Evolutionary conservation across 352 stramenopile species (phyloP), one percentile per base, ranked within the genome.

Genomic region (Phytophthora ramorum): DNA sequence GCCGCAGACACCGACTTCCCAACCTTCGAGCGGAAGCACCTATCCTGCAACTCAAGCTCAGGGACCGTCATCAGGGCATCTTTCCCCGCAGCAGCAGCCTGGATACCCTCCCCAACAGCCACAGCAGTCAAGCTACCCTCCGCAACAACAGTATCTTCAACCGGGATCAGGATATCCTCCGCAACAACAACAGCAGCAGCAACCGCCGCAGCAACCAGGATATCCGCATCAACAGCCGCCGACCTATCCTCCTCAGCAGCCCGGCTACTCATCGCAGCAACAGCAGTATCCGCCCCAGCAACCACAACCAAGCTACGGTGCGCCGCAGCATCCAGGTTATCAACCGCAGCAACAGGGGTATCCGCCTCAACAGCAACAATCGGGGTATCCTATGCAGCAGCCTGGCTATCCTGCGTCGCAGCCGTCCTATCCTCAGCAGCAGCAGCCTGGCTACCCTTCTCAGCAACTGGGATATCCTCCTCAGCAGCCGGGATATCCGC

Each of bases 31-130:
- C 49, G 45, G 48, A 64, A 35, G 41, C 45, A 48, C 59, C 12
- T 83, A 84, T 57, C 65, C 71, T 35, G 40, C 60, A 19, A 26
- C 63, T 46, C 57, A 69, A 61, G 19, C n/a, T 16, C 72, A 70
- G n/a, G 47, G 51, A 14, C 70, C 66, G 32, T 16, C 30, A 20
- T 49, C 64, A 52, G 71, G 67, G 0, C 78, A 83, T 50, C 66
- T 72, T 51, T 61, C 68, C 2, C 76, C 68, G n/a, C 67, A 75
- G 61, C 64, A 56, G n/a, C 64, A 62, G 32, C 14, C 61, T n/a
- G 74, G 51, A 1, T 75, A 78, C 38, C 60, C 75, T 5, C 66
- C 66, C n/a, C 51, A 62, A 8, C 28, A 54, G 35, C 9, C 47
- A 41, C 51, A 62, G 16, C 28, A 54, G 35, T n/a, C 47, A 14